Base-by-base conservation (phyloP, 352 stramenopile species). In the Thraustochytrium sp. region DNA sequence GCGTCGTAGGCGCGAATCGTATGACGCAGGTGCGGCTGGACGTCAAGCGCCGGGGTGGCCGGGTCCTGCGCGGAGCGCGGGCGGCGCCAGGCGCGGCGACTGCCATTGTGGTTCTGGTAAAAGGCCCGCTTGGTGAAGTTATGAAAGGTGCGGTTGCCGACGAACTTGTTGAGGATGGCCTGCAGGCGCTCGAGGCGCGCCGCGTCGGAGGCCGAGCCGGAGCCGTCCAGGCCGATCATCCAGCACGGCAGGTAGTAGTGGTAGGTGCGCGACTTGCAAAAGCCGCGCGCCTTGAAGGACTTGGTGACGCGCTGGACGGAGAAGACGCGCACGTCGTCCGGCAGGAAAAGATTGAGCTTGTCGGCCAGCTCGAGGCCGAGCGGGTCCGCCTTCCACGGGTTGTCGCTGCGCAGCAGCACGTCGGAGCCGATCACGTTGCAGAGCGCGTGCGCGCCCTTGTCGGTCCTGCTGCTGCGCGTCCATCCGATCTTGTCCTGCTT, bases 361-460 rank as follows among this genome's bases (percentile, higher is more conserved):
- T 93, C 89, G 21, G 87, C 77, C 21, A 94, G 87, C 5, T 90
- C 88, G 13, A 85, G 68, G 26, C 94, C 88, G 38, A 91, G 89
- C 31, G 91, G 90, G 0, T 89, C 90, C 0, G 59, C 48, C 0
- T 76, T 85, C 56, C 94, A 90, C 51, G 94, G 87, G 46, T 88
- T 86, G 55, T 92, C 89, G 74, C 94, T 89, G 51, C 93, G 89
- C 44, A 96, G 90, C 42, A 95, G 84, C 54, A 97, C 82, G 84
- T 96, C 96, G 3, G 89, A 91, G 23, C 92, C 93, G 65, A 96
- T 91, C 84, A 96, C 92, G 77, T 95, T 95, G 87, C 90, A 93
- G 34, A 91, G 87, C 3, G 93, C 93, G 80, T 97, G 93, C 49
- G 96, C 93, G 37, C 93, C 92, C 77, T 97, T 97, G 87, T 97